Evolutionary conservation across 305 asterid genomes (phyloP).

Genomic region (Fraxinus latifolia): DNA sequence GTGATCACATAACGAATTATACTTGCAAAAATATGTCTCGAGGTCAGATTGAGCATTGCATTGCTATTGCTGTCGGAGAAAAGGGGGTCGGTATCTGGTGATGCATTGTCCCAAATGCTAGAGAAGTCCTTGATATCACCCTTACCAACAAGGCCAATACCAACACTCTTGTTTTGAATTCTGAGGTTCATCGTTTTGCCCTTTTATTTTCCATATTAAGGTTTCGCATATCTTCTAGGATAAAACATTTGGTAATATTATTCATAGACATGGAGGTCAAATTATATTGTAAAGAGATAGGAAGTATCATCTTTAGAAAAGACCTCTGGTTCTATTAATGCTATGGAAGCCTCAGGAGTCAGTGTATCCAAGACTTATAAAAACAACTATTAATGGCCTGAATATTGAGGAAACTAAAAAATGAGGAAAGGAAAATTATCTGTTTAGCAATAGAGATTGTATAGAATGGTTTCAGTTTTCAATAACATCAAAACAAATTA

Average conservation of each 20-base stretch:
- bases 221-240: slow-evolving; percentile 45
- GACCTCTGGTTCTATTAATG: slow-evolving; percentile 76
- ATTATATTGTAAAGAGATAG: slow-evolving; percentile 85
- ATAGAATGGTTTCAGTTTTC: too few relatives aligned
- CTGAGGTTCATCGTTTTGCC: not conserved
- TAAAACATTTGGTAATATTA: slow-evolving; percentile 76
- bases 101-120: too few relatives aligned
- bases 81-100: too few relatives aligned
- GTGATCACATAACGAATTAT: too few relatives aligned
- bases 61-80: too few relatives aligned
- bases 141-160: too few relatives aligned
- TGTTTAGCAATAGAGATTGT: slow-evolving; percentile 3
- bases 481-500: too few relatives aligned
- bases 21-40: too few relatives aligned
- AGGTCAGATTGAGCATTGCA: too few relatives aligned
- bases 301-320: slow-evolving; percentile 53
- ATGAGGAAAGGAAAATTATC: slow-evolving; percentile 64
- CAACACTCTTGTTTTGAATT: not conserved
- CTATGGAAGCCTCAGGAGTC: slow-evolving; percentile 97
- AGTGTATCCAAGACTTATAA: slow-evolving; percentile 77
- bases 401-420: slow-evolving; percentile 71
- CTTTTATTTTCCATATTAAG: not conserved
- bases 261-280: slow-evolving; percentile 70
- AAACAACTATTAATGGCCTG: slow-evolving; percentile 70
- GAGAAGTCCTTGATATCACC: too few relatives aligned